These are phyloP conservation scores for Pseudocercospora crystallina DNA, from an alignment of 2,329 filamentous ascomycete genomes.

Conservation along the genomic window DNA sequence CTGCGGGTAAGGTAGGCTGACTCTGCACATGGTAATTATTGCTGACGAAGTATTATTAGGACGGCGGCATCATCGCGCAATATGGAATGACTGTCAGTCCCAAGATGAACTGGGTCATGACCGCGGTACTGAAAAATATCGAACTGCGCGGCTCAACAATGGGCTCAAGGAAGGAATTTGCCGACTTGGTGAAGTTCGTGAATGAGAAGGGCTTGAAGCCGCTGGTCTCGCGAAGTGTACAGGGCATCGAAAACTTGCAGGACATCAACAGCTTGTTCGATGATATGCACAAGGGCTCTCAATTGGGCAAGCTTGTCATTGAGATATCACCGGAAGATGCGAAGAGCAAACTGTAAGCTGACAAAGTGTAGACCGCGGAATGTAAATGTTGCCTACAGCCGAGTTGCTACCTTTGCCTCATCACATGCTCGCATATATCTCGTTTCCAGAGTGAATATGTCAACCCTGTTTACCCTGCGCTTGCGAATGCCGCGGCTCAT, in stretches of 20 bases:
- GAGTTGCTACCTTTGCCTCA: too few relatives aligned
- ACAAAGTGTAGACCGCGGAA: too few relatives aligned
- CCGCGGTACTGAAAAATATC: conserved; percentile 80
- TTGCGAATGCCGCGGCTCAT: too few relatives aligned
- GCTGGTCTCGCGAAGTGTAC: conserved; percentile 66
- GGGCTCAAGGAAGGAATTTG: conserved; percentile 86
- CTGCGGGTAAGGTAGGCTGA: conserved; percentile 56
- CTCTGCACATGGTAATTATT: background rate
- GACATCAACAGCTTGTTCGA: conserved; percentile 81
- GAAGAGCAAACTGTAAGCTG: conserved; percentile 30
- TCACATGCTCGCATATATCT: too few relatives aligned
- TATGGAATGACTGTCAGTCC: conserved; percentile 91
- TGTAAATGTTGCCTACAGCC: too few relatives aligned
- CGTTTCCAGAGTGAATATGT: too few relatives aligned
- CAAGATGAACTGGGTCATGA: conserved; percentile 84
- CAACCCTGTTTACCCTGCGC: too few relatives aligned
- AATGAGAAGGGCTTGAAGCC: conserved; percentile 70
- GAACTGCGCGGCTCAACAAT: conserved; percentile 85
- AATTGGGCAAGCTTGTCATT: conserved; percentile 92
- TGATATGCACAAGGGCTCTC: conserved; percentile 79
- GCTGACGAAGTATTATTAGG: conserved; percentile 33
- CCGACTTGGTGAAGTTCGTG: conserved; percentile 87
- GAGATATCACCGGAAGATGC: conserved; percentile 52
- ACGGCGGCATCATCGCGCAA: conserved; percentile 76
- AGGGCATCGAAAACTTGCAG: conserved; percentile 73